A percentile compares a stretch with the other conserved stretches of the same genome.
These are phyloP conservation scores for Fusarium torreyae DNA, from an alignment of 2,329 filamentous ascomycete species.

Conservation along the genomic window DNA sequence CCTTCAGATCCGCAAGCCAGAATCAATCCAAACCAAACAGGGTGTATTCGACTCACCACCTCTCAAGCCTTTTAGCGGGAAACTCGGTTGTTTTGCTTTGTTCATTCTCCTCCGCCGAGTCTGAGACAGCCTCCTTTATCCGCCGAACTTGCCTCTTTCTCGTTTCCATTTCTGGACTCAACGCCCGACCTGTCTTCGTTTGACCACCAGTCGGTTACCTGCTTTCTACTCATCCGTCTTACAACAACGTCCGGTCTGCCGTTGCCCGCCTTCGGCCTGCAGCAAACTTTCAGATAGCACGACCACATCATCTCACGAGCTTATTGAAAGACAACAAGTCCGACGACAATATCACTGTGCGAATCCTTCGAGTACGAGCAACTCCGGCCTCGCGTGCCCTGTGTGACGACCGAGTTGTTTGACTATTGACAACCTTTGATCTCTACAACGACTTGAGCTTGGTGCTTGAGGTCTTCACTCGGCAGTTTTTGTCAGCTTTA, in stretches of 20 bases:
- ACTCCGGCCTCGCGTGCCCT: slow-evolving; percentile 13
- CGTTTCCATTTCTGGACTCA: slow-evolving; percentile 40
- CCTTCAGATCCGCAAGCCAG: slow-evolving; percentile 45
- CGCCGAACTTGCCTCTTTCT: slow-evolving; percentile 37
- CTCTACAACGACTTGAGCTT: slow-evolving; percentile 22
- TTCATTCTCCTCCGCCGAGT: slow-evolving; percentile 41
- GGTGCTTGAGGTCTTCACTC: slow-evolving; percentile 2
- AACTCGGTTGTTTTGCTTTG: slow-evolving; percentile 40
- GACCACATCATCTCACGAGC: slow-evolving; percentile 36
- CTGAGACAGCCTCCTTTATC: slow-evolving; percentile 49
- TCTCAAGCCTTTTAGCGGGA: slow-evolving; percentile 32
- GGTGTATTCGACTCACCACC: slow-evolving; percentile 30
- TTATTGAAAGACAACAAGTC: slow-evolving; percentile 26
- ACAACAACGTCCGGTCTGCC: slow-evolving; percentile 45
- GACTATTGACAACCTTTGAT: slow-evolving; percentile 3
- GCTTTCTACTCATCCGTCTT: slow-evolving; percentile 32
- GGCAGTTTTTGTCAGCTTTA: slow-evolving; percentile 10
- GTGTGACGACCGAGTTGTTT: slow-evolving; percentile 19
- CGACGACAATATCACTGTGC: slow-evolving; percentile 15
- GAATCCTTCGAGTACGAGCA: slow-evolving; percentile 34
- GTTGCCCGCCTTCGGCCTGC: slow-evolving; percentile 41
- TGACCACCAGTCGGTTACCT: slow-evolving; percentile 26
- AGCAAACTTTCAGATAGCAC: slow-evolving; percentile 47
- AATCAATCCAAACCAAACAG: slow-evolving; percentile 27
- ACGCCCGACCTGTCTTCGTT: slow-evolving; percentile 35